Evolutionary conservation across 176 grass and related monocot genomes (phyloP), one percentile per base, ranked within the genome.

Genomic region (Oryza brachyantha): DNA sequence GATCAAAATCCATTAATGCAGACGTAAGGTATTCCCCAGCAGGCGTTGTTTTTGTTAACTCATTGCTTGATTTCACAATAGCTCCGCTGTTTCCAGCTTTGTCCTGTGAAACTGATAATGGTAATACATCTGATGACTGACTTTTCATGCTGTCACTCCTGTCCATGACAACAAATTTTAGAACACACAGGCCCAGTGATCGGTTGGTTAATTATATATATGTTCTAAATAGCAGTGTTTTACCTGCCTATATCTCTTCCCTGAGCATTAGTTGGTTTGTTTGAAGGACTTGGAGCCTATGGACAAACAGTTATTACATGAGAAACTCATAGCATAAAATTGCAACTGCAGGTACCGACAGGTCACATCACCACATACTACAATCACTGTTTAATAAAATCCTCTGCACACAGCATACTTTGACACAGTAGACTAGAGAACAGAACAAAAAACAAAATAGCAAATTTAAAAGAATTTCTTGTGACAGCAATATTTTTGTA

Each of bases 1-100:
- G 92, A 81, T 98, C 95, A 79, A 98, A 98, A 76, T 98, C 95
- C 55, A 86, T 86, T 67, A 98, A 83, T 64, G 95, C 95, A 58
- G 95, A 85, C 17, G 95, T 98, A 78, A 98, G 83, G 71, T 98
- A 98, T 75, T 98, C 95, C 73, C 95, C 95, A 77, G 95, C 95
- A 67, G 95, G 95, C 57, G 94, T 97, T 54, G 88, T 94, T 89
- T 94, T 94, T 84, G 85, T 73, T 81, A 89, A 77, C 58, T 98
- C 92, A 71, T 89, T 92, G 81, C 71, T 83, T 75, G 87, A 90
- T 88, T 98, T 98, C 60, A 98, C 87, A 75, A 98, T 89, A 76
- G 96, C 87, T 84, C 92, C 90, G 68, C 80, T 84, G 78, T 81
- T 91, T 87, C 85, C 95, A 87, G 78, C 81, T 89, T 88, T 92